Conservation (phyloP, 2,329 filamentous ascomycete genomes). For the Penicillium olsonii region DNA sequence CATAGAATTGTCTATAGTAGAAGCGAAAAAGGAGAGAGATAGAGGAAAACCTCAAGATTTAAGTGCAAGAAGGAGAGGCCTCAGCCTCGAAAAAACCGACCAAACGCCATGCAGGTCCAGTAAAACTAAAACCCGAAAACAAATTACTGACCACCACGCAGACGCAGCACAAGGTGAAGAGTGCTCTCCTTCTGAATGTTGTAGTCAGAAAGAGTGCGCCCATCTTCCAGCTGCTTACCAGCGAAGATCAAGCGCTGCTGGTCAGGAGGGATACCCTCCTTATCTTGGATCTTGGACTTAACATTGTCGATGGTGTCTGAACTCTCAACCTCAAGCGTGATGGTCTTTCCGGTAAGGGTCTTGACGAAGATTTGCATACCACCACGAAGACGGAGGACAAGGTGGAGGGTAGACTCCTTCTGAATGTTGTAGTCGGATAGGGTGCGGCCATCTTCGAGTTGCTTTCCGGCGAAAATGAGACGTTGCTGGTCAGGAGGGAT, state of each 20-base stretch:
- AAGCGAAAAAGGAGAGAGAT: constrained; percentile 24
- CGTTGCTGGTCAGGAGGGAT: constrained; percentile 95
- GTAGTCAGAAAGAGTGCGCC: constrained; percentile 55
- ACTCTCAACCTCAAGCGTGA: constrained; percentile 67
- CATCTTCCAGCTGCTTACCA: constrained; percentile 64
- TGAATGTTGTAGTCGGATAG: constrained; percentile 97
- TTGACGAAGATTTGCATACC: constrained; percentile 87
- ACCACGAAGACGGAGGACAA: constrained; percentile 79
- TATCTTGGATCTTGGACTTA: constrained; percentile 75
- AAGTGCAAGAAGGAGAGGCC: constrained; percentile 21
- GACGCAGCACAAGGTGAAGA: constrained; percentile 59
- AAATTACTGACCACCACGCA: constrained; percentile 45
- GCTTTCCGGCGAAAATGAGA: constrained; percentile 90
- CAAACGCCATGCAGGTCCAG: constrained; percentile 41
- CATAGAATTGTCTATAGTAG: constrained; percentile 14
- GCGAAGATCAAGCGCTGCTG: constrained; percentile 72
- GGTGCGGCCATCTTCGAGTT: constrained; percentile 88
- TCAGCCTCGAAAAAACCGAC: constrained; percentile 32
- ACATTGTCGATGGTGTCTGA: constrained; percentile 72
- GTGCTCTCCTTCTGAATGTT: constrained; percentile 64
- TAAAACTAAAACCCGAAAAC: constrained; percentile 30
- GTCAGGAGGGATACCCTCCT: constrained; percentile 74
- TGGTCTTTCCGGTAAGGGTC: constrained; percentile 74
- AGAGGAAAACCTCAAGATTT: constrained; percentile 20
- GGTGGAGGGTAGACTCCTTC: constrained; percentile 79